These are phyloP conservation scores for Candida saitoana DNA, from an alignment of 805 yeast genomes.

Conservation along the genomic window DNA sequence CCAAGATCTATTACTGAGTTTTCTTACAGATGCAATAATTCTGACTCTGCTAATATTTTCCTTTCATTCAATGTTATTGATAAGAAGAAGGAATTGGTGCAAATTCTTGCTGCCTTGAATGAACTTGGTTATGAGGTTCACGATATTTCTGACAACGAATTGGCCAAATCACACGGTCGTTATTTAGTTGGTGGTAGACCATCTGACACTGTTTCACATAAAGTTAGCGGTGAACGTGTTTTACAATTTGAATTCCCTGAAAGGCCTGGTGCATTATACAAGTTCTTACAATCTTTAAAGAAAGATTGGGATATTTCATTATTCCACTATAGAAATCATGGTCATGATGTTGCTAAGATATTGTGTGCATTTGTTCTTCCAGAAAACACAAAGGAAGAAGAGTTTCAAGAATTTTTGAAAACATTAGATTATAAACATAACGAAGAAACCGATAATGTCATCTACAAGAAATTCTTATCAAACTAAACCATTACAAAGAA, in stretches of 20 bases:
- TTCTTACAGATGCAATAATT: constrained; percentile 70
- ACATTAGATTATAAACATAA: constrained; percentile 69
- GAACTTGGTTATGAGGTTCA: constrained; percentile 65
- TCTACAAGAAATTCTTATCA: constrained; percentile 73
- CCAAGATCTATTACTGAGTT: constrained; percentile 95
- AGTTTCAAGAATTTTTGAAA: constrained; percentile 64
- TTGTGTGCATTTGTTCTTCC: constrained; percentile 89
- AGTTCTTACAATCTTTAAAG: constrained; percentile 67
- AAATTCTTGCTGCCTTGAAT: constrained; percentile 55
- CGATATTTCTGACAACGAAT: constrained; percentile 87
- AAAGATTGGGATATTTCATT: constrained; percentile 87
- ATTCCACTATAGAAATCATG: constrained; percentile 96
- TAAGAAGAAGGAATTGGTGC: constrained; percentile 66
- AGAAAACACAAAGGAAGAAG: constrained; percentile 51
- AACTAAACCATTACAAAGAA: no score
- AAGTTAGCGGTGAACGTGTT: constrained; percentile 69
- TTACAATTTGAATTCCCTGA: constrained; percentile 94
- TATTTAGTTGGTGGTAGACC: constrained; percentile 89
- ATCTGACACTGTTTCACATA: constrained; percentile 16
- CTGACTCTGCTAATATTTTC: constrained; percentile 67
- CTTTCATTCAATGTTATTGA: constrained; percentile 83
- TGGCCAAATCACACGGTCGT: constrained; percentile 95
- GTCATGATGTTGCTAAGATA: constrained; percentile 90
- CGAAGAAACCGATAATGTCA: constrained; percentile 82
- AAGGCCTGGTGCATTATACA: constrained; percentile 88